Conservation (phyloP, 2,329 filamentous ascomycete species). For the Xylaria sp. region DNA sequence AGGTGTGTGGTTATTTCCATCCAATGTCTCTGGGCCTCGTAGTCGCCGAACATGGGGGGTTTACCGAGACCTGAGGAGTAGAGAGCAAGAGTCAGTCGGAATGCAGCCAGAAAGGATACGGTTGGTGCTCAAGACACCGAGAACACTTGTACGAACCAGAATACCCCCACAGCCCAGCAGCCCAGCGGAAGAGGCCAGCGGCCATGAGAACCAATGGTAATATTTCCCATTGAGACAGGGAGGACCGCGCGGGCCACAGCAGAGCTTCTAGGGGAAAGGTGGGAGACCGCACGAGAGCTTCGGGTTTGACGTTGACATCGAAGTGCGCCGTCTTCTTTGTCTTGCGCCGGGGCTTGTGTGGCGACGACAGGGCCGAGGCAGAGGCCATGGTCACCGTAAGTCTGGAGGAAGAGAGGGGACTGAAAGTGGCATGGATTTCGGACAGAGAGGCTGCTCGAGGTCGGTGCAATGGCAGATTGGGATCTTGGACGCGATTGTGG, state of each 20-base stretch:
- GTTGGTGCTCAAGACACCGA: neutral
- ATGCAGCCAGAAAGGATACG: neutral
- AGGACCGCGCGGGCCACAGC: constrained; percentile 86
- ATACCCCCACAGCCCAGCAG: constrained; percentile 90
- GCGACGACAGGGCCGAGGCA: constrained; percentile 53
- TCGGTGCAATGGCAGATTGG: neutral
- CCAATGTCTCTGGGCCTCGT: constrained; percentile 98
- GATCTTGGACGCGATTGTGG: neutral
- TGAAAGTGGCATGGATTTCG: constrained; percentile 19
- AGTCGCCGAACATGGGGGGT: constrained; percentile 94
- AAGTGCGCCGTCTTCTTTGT: constrained; percentile 55
- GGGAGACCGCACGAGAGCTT: constrained; percentile 62
- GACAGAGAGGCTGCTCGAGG: neutral
- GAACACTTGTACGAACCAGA: constrained; percentile 65
- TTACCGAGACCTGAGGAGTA: constrained; percentile 67
- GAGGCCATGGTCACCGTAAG: constrained; percentile 53
- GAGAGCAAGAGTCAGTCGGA: constrained; percentile 17
- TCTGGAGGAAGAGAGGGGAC: constrained; percentile 16
- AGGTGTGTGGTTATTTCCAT: constrained; percentile 94
- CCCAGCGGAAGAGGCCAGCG: constrained; percentile 92
- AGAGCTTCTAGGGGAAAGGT: constrained; percentile 93
- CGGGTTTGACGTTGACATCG: constrained; percentile 46
- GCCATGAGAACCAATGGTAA: constrained; percentile 87
- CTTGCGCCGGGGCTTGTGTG: constrained; percentile 66
- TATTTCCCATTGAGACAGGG: constrained; percentile 88